Base-by-base conservation (phyloP, 2,329 filamentous ascomycete genomes). In the Pseudocercospora pini-densiflorae region DNA sequence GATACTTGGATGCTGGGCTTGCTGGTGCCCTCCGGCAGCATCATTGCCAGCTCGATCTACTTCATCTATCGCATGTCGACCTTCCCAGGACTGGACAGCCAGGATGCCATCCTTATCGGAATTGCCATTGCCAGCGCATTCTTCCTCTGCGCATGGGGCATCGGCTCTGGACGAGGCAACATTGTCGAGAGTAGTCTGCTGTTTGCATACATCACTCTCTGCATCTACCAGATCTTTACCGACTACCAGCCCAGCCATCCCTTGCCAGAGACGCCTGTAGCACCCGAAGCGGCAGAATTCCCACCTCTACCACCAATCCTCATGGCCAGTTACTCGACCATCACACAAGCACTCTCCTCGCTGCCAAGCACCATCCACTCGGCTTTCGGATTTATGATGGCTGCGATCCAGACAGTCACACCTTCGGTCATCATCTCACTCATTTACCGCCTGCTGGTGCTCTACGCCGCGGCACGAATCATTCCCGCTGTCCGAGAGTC, bases 221-320 rank as follows among this genome's bases (percentile, higher is more conserved):
- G 94, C 83, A 92, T 98, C 76, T 99, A 98, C 82, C 95, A 99
- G 80, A 98, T 98, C 79, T 98, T 98, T 80, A 99, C 95, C 74
- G 95, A 99, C 81, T 98, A 98, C 81, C 88, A 94, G 72, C 93
- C 95, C 2, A 94, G 92, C 4, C 80, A 86, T 16, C 69, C 72
- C 21, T 33, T 79, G 24, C 67, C 71, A 3, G 85, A 85, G 55
- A 81, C 81, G 16, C 81, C 85, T 14, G 77, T 87, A 14, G 91
- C 96, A 67, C 89, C 64, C 21, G 67, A 69, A 12, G 65, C 62
- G 9, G 64, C 92, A n/a, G 94, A 97, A 27, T 95, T 98, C 68
- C 95, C 95, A 45, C 95, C 95, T n/a, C 85, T 99, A 51, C 95
- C 95, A 14, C 95, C 95, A 0, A 93, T 98, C 70, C 94, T 99